Base-by-base conservation (phyloP, 208 protist species). In the Blechomonas ayalai region DNA sequence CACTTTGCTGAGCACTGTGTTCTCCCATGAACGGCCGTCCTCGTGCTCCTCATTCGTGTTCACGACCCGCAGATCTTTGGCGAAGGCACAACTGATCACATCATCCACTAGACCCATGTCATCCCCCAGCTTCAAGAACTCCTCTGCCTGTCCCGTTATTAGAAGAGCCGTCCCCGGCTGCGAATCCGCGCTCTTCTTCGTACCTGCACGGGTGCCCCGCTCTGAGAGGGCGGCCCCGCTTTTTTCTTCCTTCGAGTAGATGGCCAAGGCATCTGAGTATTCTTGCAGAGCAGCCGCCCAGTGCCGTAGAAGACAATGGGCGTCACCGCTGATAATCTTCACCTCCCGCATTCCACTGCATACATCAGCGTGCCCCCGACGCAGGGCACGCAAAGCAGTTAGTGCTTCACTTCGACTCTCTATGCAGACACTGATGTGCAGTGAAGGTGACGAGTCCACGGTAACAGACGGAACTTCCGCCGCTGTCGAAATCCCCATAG, bases 271-370 rank as follows among this genome's bases (percentile, higher is more conserved):
- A 40, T 73, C 64, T 33, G 73, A 84, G 59, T 85, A 93, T 32
- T 72, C 73, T 61, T 82, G 62, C 23, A 93, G 53, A 3, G 84
- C 84, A 25, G 84, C 78, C 43, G 89, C 80, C 67, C 71, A 85
- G 25, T 62, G 73, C 39, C 67, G 53, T 22, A 86, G 56, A 22
- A 72, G 52, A 19, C 54, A 66, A 25, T 73, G 52, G 1, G 84
- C 69, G 56, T 93, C 80, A 19, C 84, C 84, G 35, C 55, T 64
- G 38, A 73, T 73, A 33, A 90, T 82, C 22, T 54, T 66, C 22
- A 88, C 39, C 60, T 75, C 71, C 41, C 71, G 70, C 25, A 70
- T 59, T 12, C 65, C 72, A 16, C 67, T 68, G 40, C 60, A 54
- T 20, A 86, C 55, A 56, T 86, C 72, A 36, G 47, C 55, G 41